phyloP scores from a whole-genome alignment of 148 eudicot genomes.

The Nepenthes gracilis region DNA sequence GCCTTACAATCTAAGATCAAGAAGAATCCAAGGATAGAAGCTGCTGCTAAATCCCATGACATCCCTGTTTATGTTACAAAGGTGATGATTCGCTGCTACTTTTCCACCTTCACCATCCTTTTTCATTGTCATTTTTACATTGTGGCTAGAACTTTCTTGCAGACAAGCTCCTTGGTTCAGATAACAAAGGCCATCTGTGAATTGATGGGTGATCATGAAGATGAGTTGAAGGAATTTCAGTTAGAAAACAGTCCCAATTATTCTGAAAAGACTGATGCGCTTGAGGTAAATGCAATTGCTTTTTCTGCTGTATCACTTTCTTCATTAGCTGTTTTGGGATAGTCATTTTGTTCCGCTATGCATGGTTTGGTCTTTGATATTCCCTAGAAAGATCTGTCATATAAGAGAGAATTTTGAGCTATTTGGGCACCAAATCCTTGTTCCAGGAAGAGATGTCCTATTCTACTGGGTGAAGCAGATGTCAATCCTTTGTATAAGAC shows the following conservation, averaged over 20 bases:
- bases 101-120: neutral
- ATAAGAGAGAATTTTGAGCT: no score
- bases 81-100: conserved; percentile 23
- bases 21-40: conserved; percentile 74
- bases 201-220: conserved; percentile 48
- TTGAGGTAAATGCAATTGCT: conserved; percentile 50
- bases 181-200: conserved; percentile 60
- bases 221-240: conserved; percentile 38
- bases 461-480: no score
- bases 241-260: conserved; percentile 36
- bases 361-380: no score
- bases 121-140: no score
- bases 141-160: conserved; percentile 13
- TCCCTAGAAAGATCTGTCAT: no score
- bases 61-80: conserved; percentile 72
- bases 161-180: conserved; percentile 71
- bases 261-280: conserved; percentile 72
- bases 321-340: neutral
- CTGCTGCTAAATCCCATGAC: conserved; percentile 69
- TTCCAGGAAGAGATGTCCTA: no score
- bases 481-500: no score
- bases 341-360: no score
- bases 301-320: neutral
- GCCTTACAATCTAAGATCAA: conserved; percentile 83
- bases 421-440: no score